Percentiles rank a stretch among this genome's conserved stretches.
Conservation (phyloP, 1,139 yeast species). For the Nadsonia starkeyi-henricii region DNA sequence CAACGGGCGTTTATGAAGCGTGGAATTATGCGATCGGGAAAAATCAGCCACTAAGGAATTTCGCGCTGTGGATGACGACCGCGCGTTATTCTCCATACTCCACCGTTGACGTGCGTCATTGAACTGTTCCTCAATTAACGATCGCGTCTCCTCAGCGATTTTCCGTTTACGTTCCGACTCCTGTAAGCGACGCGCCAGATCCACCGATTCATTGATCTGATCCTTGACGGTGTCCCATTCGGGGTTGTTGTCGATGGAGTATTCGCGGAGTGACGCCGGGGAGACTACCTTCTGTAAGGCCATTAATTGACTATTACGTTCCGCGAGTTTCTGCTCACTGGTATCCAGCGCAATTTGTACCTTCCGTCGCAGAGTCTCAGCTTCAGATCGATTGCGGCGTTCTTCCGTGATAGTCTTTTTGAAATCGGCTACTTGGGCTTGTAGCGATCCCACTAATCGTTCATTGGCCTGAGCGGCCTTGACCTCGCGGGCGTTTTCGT, state of each 20-base stretch:
- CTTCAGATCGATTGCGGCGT: constrained; percentile 18
- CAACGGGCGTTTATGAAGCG: constrained; percentile 10
- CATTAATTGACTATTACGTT: constrained; percentile 16
- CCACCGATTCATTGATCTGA: constrained; percentile 15
- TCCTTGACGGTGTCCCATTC: constrained; percentile 10
- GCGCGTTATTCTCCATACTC: constrained; percentile 15
- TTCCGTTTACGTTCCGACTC: constrained; percentile 18
- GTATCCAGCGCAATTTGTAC: constrained; percentile 15
- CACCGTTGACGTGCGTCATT: constrained; percentile 18
- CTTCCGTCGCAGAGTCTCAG: constrained; percentile 18
- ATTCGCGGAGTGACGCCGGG: background rate
- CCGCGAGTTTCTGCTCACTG: constrained; percentile 16
- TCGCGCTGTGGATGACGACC: constrained; percentile 10
- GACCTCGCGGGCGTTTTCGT: constrained; percentile 19
- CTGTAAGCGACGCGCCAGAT: constrained; percentile 18
- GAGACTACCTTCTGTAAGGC: constrained; percentile 16
- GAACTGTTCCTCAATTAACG: constrained; percentile 20
- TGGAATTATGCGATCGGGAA: background rate
- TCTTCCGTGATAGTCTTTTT: constrained; percentile 16
- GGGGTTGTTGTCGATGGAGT: constrained; percentile 6
- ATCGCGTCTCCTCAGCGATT: constrained; percentile 17
- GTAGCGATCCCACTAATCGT: constrained; percentile 12
- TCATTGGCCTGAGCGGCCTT: constrained; percentile 17
- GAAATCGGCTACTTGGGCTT: constrained; percentile 14
- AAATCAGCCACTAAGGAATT: constrained; percentile 10